These are phyloP conservation scores for Xylariaceae sp. DNA, from an alignment of 2,329 filamentous ascomycete genomes.

Conservation along the genomic window DNA sequence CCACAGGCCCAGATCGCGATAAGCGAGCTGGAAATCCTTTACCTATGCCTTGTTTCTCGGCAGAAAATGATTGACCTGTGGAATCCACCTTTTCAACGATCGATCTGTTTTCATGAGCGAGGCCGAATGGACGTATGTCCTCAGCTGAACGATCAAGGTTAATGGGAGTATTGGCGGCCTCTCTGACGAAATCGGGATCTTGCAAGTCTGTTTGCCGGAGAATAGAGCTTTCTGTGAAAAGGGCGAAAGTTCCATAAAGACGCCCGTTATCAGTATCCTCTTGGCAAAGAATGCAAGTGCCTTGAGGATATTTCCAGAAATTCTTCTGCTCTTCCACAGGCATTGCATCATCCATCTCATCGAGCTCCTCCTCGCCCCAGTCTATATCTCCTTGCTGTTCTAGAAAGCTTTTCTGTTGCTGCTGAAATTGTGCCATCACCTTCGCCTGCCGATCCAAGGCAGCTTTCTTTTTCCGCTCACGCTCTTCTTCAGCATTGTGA, in stretches of 20 bases:
- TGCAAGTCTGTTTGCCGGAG: conserved; percentile 80
- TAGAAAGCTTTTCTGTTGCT: conserved; percentile 94
- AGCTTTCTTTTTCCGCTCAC: conserved; percentile 82
- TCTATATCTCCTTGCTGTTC: conserved; percentile 82
- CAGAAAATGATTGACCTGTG: conserved; percentile 64
- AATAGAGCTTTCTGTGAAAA: conserved; percentile 81
- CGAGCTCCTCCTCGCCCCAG: conserved; percentile 80
- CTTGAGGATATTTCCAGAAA: conserved; percentile 84
- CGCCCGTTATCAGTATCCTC: conserved; percentile 88
- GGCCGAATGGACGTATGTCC: conserved; percentile 78
- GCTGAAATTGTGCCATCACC: conserved; percentile 97
- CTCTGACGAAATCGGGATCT: conserved; percentile 78
- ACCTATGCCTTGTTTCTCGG: conserved; percentile 77
- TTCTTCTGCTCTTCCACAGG: conserved; percentile 65
- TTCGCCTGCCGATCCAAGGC: conserved; percentile 84
- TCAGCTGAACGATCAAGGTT: conserved; percentile 86
- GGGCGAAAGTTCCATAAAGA: conserved; percentile 89
- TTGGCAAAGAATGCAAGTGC: conserved; percentile 93
- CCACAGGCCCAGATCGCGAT: conserved; percentile 70
- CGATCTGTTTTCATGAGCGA: conserved; percentile 80
- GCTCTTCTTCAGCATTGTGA: conserved; percentile 63
- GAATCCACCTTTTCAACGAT: conserved; percentile 71
- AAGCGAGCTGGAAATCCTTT: conserved; percentile 77
- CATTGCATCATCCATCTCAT: conserved; percentile 59
- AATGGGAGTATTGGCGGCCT: conserved; percentile 71